Evolutionary conservation across 768 basidiomycete species (phyloP), one percentile per base, ranked within the genome.

Genomic region (Leccinum uliginosum): DNA sequence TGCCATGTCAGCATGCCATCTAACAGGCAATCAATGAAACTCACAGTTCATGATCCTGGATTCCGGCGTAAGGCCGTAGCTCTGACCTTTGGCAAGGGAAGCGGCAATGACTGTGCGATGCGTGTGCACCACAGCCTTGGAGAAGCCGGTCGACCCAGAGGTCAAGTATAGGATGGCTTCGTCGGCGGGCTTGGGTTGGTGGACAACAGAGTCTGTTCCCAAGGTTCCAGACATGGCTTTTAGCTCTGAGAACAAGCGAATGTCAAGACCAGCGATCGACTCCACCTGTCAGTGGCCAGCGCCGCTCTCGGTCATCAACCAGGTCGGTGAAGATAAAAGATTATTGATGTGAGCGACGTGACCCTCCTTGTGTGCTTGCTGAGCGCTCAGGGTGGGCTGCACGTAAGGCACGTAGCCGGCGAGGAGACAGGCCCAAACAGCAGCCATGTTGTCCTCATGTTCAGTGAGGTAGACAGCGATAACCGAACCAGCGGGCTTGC

Each of bases 371-470:
- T 70, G 69, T 0, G 68, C 57, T 50, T 71, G 69, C 23, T 71
- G 67, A 17, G 71, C 70, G 35, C 71, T 72, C 32, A 72, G 53
- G 1, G 70, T 63, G n/a, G 70, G 71, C 43, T 71, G 69, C 47
- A 71, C 54, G 60, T 71, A 71, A 8, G 71, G 70, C 1, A 71
- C 60, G 54, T 60, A 65, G 15, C 70, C 70, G 4, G 69, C 71
- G 14, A 71, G 57, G 1, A 71, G 52, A 48, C 67, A 72, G 0
- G 70, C 69, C 70, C 71, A 71, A n/a, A n/a, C n/a, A n/a, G n/a
- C n/a, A n/a, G n/a, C n/a, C n/a, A n/a, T n/a, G n/a, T n/a, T n/a
- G n/a, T n/a, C n/a, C n/a, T n/a, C n/a, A n/a, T n/a, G n/a, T n/a
- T n/a, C n/a, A n/a, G n/a, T n/a, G n/a, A n/a, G n/a, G n/a, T n/a